Conservation (phyloP, 139 green algal genomes). For the Pycnococcus provasolii region DNA sequence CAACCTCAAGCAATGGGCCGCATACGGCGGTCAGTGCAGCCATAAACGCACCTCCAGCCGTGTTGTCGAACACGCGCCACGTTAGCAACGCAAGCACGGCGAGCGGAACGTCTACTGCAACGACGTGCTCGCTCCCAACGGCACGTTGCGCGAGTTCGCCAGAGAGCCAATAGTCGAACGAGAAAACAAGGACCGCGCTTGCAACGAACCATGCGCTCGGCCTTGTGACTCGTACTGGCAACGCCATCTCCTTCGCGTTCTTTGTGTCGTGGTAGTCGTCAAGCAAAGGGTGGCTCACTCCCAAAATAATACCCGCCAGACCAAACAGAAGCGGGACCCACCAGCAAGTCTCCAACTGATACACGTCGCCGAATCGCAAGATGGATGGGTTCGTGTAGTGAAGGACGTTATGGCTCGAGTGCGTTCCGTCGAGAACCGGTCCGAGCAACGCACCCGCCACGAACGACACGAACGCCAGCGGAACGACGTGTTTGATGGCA, state of each 20-base stretch:
- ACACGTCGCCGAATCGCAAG: slow-evolving; percentile 5
- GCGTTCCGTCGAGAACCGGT: slow-evolving; percentile 48
- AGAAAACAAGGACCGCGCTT: not conserved
- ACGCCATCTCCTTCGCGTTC: not conserved
- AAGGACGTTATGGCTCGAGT: slow-evolving; percentile 44
- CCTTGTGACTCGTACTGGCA: not conserved
- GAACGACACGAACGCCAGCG: slow-evolving; percentile 28
- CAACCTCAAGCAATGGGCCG: slow-evolving; percentile 23
- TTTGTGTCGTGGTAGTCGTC: slow-evolving; percentile 14
- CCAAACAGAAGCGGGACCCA: slow-evolving; percentile 60
- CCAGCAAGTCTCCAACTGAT: slow-evolving; percentile 41
- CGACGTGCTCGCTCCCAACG: not conserved
- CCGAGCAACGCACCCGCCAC: slow-evolving; percentile 37
- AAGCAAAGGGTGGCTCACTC: slow-evolving; percentile 34
- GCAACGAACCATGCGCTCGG: not conserved
- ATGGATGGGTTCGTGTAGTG: slow-evolving; percentile 39
- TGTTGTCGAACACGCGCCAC: slow-evolving; percentile 14
- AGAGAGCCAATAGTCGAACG: not conserved
- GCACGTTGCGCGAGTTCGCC: not conserved
- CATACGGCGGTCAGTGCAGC: slow-evolving; percentile 15
- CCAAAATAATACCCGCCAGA: slow-evolving; percentile 48
- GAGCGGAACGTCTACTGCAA: not conserved
- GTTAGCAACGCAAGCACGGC: not conserved
- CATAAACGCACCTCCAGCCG: slow-evolving; percentile 13
- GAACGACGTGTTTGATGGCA: not conserved